These are phyloP conservation scores for Hygrophoropsis aurantiaca DNA, from an alignment of 768 basidiomycete genomes.

Conservation along the genomic window DNA sequence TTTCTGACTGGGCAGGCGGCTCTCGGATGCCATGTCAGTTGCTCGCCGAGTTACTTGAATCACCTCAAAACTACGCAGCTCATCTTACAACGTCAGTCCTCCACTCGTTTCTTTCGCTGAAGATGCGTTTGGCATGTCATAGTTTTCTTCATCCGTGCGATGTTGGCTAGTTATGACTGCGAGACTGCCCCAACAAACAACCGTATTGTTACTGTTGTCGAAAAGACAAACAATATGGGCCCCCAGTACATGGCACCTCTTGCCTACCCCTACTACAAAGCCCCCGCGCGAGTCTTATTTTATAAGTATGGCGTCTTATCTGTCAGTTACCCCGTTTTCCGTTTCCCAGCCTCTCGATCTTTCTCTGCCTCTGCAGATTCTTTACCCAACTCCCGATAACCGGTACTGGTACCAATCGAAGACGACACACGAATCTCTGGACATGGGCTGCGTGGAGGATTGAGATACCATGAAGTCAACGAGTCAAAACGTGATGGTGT, in stretches of 20 bases:
- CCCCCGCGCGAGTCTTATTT: neutral
- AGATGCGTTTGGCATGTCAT: neutral
- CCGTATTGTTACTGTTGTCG: slow-evolving; percentile 13
- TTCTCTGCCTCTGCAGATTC: too few species aligned
- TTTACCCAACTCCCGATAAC: too few species aligned
- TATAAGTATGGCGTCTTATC: slow-evolving; percentile 19
- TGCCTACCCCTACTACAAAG: slow-evolving; percentile 3
- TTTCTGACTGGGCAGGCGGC: too few species aligned
- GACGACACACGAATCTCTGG: too few species aligned
- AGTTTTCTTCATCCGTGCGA: slow-evolving; percentile 19
- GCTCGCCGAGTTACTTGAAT: slow-evolving; percentile 7
- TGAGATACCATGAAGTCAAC: too few species aligned
- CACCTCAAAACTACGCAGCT: slow-evolving; percentile 8
- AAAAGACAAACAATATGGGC: slow-evolving; percentile 8
- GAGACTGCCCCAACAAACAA: slow-evolving; percentile 16
- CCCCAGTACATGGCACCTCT: slow-evolving; percentile 12
- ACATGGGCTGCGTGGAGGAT: too few species aligned
- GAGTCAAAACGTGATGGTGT: too few species aligned
- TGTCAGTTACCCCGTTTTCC: too few species aligned
- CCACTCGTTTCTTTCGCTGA: neutral
- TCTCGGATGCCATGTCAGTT: too few species aligned
- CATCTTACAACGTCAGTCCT: slow-evolving; percentile 5
- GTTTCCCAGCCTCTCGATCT: too few species aligned
- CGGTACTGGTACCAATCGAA: too few species aligned
- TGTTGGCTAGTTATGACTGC: slow-evolving; percentile 19